A percentile compares a stretch with the other conserved stretches of the same genome.
Evolutionary conservation across 2,329 filamentous ascomycete genomes (phyloP).

Genomic region (Trichoderma guizhouense): DNA sequence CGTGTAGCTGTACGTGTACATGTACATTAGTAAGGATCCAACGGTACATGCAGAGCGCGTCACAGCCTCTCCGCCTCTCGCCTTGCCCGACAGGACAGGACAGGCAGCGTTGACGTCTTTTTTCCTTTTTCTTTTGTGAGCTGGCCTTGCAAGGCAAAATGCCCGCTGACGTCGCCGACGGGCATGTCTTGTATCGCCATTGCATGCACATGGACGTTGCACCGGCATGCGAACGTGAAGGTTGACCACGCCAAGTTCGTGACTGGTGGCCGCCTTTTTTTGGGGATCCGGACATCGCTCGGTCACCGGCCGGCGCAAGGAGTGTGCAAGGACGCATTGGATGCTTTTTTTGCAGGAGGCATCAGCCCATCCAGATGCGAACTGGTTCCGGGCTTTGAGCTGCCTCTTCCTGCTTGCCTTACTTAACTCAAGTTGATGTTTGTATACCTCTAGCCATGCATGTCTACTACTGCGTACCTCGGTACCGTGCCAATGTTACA

Average conservation of each 20-base stretch:
- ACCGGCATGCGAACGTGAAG: neutral
- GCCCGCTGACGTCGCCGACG: constrained; percentile 2
- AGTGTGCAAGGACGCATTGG: neutral
- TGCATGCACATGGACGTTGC: neutral
- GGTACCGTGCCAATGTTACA: neutral
- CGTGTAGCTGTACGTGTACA: neutral
- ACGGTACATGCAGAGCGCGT: neutral
- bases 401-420: neutral
- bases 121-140: neutral
- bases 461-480: neutral
- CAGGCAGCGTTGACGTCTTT: neutral
- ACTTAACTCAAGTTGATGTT: neutral
- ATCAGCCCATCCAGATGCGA: neutral
- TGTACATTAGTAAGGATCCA: neutral
- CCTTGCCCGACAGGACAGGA: constrained; percentile 2
- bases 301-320: constrained; percentile 5
- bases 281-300: neutral
- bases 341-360: neutral
- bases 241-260: neutral
- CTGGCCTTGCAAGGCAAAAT: constrained; percentile 14
- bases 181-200: neutral
- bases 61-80: constrained; percentile 8
- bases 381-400: neutral
- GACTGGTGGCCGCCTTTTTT: neutral
- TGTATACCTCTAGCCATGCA: neutral